Conservation (phyloP, 2,329 filamentous ascomycete species). For the Colletotrichum tamarilloi region DNA sequence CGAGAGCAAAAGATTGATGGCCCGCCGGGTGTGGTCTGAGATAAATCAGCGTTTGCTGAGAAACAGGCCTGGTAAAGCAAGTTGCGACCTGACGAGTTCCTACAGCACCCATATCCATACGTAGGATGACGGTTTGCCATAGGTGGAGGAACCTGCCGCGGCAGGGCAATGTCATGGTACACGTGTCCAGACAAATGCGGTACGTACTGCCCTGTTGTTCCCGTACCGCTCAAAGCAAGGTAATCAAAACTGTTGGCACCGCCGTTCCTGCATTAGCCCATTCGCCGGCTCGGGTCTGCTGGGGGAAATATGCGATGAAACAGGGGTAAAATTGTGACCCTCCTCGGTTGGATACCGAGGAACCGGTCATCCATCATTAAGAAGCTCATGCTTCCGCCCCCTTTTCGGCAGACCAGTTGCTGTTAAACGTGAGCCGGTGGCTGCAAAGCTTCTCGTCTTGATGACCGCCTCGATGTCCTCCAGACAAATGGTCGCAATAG, state of each 20-base stretch:
- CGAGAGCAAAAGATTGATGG: conserved; percentile 16
- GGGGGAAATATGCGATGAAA: conserved; percentile 35
- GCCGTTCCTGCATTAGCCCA: conserved; percentile 36
- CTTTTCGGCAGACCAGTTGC: neutral
- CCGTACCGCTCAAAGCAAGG: conserved; percentile 4
- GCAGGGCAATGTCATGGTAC: conserved; percentile 31
- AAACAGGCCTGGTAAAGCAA: neutral
- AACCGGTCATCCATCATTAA: conserved; percentile 23
- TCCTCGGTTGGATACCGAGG: conserved; percentile 35
- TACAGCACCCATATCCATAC: neutral
- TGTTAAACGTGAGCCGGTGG: neutral
- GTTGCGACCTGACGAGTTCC: too few relatives aligned
- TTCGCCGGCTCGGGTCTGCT: conserved; percentile 30
- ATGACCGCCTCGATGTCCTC: neutral
- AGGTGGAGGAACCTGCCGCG: neutral
- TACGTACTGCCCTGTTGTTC: conserved; percentile 12
- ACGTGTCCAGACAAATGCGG: conserved; percentile 18
- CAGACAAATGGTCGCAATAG: neutral
- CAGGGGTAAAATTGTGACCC: conserved; percentile 36
- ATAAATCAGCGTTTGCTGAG: neutral
- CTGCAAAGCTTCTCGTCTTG: neutral
- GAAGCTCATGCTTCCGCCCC: conserved; percentile 28
- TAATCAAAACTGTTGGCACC: conserved; percentile 32
- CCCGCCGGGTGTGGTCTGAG: neutral
- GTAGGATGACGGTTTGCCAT: neutral